Evolutionary conservation across 129 eudicot species (phyloP).

Genomic region (Pulicaria dysenterica): DNA sequence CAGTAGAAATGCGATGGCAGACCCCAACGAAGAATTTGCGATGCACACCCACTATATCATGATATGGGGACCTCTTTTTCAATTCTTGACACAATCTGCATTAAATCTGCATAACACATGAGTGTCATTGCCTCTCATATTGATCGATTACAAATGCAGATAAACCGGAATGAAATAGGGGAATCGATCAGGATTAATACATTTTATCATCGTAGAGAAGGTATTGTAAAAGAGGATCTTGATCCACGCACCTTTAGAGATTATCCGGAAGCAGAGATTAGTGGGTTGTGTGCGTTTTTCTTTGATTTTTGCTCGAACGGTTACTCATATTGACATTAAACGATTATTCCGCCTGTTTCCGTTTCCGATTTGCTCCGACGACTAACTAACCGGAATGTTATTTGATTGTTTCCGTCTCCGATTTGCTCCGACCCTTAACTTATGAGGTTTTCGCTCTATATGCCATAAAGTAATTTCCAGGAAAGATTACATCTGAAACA

Average conservation of each 20-base stretch:
- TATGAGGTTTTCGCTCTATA: not conserved
- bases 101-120: not conserved
- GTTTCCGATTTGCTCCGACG: conserved; percentile 27
- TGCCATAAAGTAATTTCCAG: not conserved
- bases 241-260: conserved; percentile 14
- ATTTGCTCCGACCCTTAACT: conserved; percentile 26
- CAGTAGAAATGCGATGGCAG: too few relatives aligned
- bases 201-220: not conserved
- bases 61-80: too few relatives aligned
- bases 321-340: conserved; percentile 15
- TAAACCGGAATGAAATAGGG: not conserved
- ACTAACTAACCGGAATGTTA: conserved; percentile 15
- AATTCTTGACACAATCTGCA: not conserved
- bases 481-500: too few relatives aligned
- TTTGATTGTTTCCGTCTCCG: conserved; percentile 2
- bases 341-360: conserved; percentile 6
- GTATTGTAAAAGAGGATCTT: not conserved
- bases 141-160: not conserved
- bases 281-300: conserved; percentile 10
- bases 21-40: too few relatives aligned
- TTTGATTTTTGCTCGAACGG: conserved; percentile 11
- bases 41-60: not conserved
- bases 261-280: not conserved
- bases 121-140: not conserved
- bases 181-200: not conserved